These are phyloP conservation scores for Haplosporangium sp. DNA, from an alignment of 371 early-diverging fungal species.

Conservation along the genomic window DNA sequence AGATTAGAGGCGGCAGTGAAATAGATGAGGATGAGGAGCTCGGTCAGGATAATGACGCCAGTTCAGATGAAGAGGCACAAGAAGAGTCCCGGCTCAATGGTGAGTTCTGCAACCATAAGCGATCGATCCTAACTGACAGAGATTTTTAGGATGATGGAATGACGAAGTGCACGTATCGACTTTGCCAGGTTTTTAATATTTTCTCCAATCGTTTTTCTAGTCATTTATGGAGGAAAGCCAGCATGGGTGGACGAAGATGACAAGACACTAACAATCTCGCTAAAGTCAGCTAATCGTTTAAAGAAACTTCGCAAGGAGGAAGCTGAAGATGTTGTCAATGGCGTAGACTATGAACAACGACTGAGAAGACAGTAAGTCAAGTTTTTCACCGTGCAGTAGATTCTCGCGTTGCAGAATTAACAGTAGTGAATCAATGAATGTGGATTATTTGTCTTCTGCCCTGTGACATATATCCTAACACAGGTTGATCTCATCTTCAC, in stretches of 20 bases:
- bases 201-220: slow-evolving; percentile 4
- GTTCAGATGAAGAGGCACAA: slow-evolving; percentile 22
- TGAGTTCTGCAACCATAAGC: not conserved
- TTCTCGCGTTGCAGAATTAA: too few species aligned
- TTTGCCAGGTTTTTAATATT: not conserved
- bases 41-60: slow-evolving; percentile 10
- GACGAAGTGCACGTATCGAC: too few species aligned
- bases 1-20: not conserved
- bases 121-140: too few species aligned
- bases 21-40: slow-evolving; percentile 13
- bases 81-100: slow-evolving; percentile 13
- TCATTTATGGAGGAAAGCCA: slow-evolving; percentile 55
- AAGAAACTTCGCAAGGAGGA: slow-evolving; percentile 82
- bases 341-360: slow-evolving; percentile 84
- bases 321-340: slow-evolving; percentile 78
- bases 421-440: too few species aligned
- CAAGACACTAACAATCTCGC: slow-evolving; percentile 71
- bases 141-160: too few species aligned
- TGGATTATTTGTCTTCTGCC: too few species aligned
- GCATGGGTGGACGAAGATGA: slow-evolving; percentile 88
- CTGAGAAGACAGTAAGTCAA: slow-evolving; percentile 80
- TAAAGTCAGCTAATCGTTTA: slow-evolving; percentile 70
- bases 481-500: too few species aligned
- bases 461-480: too few species aligned
- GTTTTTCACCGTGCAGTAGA: not conserved